Conservation (phyloP, 148 eudicot genomes). For the Rhododendron henanense region DNA sequence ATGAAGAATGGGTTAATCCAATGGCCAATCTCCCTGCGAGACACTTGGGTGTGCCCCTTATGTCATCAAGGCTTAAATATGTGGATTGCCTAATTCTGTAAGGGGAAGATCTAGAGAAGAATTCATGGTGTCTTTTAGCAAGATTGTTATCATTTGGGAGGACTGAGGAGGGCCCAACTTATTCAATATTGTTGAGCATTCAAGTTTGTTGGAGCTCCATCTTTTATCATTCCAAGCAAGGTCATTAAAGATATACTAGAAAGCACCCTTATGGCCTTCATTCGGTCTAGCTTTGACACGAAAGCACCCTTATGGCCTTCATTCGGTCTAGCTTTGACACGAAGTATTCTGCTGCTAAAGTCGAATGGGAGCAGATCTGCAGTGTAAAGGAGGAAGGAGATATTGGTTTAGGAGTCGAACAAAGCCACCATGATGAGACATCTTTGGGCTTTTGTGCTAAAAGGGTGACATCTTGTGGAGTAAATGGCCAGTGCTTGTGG, state of each 20-base stretch:
- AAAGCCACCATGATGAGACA: no score
- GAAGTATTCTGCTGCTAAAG: background rate
- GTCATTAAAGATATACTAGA: background rate
- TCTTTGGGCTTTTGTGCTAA: background rate
- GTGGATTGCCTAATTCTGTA: no score
- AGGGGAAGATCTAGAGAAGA: background rate
- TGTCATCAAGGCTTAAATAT: no score
- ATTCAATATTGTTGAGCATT: background rate
- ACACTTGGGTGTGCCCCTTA: no score
- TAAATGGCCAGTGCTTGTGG: background rate
- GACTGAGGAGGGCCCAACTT: background rate
- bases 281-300: background rate
- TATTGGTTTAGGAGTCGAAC: no score
- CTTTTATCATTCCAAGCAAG: background rate
- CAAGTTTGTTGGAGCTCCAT: background rate
- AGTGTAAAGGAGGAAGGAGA: background rate
- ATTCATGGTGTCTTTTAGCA: background rate
- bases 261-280: background rate
- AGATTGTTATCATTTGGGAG: background rate
- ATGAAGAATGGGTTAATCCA: no score
- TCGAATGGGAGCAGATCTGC: no score
- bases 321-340: background rate
- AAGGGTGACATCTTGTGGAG: background rate
- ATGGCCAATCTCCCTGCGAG: no score
- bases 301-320: background rate